phyloP scores from a whole-genome alignment of 148 eudicot genomes.

The Beta vulgaris region DNA sequence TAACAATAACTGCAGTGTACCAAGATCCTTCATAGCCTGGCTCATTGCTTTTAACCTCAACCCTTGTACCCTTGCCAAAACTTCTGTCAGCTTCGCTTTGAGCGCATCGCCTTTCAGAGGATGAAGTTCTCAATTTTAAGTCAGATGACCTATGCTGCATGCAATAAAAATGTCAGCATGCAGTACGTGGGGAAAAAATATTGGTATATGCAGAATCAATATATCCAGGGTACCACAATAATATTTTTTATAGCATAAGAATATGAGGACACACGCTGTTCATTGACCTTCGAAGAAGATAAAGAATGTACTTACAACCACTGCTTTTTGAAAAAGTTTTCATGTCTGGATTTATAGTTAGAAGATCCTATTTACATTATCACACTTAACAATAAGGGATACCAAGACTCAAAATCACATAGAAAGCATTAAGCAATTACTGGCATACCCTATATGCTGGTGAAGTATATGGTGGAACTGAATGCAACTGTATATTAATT shows the following conservation, averaged over 20 bases:
- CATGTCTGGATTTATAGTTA: background rate
- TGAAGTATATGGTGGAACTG: no score
- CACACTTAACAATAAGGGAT: no score
- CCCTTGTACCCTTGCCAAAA: conserved; percentile 31
- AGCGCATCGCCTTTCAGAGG: background rate
- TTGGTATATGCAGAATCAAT: background rate
- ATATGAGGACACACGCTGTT: background rate
- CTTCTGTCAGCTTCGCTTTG: background rate
- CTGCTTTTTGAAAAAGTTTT: background rate
- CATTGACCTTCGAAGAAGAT: background rate
- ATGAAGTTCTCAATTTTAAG: conserved; percentile 5
- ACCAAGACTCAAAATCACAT: no score
- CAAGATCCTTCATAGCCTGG: conserved; percentile 50
- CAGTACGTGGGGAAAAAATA: background rate
- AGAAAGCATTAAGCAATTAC: background rate
- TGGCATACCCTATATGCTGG: no score
- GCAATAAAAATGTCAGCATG: conserved; percentile 9
- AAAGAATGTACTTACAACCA: background rate
- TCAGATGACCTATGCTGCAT: conserved; percentile 14
- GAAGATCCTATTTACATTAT: background rate
- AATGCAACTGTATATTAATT: no score
- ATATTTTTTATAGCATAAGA: background rate
- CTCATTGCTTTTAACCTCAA: conserved; percentile 49
- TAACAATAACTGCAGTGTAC: conserved; percentile 43
- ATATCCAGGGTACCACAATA: background rate